Evolutionary conservation across 2,329 filamentous ascomycete species (phyloP).

Genomic region (Pseudogymnoascus sp.): DNA sequence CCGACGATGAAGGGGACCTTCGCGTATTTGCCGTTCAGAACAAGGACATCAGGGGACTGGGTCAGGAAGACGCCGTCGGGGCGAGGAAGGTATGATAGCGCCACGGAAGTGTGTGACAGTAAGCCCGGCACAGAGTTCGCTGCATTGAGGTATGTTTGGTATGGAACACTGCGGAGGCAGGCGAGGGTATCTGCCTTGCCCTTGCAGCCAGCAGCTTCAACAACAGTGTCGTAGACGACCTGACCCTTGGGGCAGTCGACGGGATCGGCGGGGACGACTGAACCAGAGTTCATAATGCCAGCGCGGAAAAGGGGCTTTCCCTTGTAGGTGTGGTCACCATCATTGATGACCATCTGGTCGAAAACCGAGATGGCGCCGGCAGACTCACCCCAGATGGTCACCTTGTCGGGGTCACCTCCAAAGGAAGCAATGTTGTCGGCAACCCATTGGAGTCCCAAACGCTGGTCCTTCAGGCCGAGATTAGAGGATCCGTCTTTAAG

Average conservation of each 20-base stretch:
- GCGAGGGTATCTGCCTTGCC: constrained; percentile 50
- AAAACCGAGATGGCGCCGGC: constrained; percentile 68
- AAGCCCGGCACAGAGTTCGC: constrained; percentile 65
- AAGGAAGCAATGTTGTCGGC: constrained; percentile 72
- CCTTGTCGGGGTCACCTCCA: constrained; percentile 71
- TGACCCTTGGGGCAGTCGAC: constrained; percentile 64
- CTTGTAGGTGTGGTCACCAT: constrained; percentile 68
- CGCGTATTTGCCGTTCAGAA: constrained; percentile 47
- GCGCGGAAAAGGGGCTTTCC: constrained; percentile 68
- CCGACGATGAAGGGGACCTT: constrained; percentile 61
- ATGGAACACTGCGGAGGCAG: constrained; percentile 58
- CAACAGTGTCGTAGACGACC: constrained; percentile 56
- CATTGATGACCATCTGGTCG: constrained; percentile 69
- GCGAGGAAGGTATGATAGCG: constrained; percentile 67
- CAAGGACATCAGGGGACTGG: constrained; percentile 55
- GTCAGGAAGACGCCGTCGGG: constrained; percentile 61
- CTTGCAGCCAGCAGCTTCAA: constrained; percentile 55
- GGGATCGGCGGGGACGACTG: constrained; percentile 52
- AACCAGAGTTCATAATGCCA: constrained; percentile 73
- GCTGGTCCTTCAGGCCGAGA: constrained; percentile 66
- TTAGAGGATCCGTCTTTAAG: constrained; percentile 62
- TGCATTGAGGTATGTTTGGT: constrained; percentile 56
- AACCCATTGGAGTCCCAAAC: constrained; percentile 68
- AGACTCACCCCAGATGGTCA: constrained; percentile 70
- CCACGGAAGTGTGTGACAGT: constrained; percentile 60